These are phyloP conservation scores for Withania somnifera DNA, from an alignment of 305 asterid species.

Conservation along the genomic window DNA sequence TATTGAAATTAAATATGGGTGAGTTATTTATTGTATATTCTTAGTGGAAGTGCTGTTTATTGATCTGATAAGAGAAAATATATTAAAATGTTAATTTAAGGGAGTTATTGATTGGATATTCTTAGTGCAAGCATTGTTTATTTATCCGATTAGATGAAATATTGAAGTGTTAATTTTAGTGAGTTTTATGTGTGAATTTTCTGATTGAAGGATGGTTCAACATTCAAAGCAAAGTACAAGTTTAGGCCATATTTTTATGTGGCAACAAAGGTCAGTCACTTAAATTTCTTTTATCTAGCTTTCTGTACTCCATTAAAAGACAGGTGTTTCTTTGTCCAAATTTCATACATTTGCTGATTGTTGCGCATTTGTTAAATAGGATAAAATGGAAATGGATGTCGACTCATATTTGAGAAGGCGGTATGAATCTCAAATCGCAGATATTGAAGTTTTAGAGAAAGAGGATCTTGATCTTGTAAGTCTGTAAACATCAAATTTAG, in stretches of 20 bases:
- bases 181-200: conserved; percentile 1
- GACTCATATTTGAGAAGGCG: conserved; percentile 92
- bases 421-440: conserved; percentile 82
- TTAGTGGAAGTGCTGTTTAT: too few species aligned
- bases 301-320: neutral
- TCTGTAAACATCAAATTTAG: conserved; percentile 4
- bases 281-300: neutral
- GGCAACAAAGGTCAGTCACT: conserved; percentile 65
- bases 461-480: conserved; percentile 96
- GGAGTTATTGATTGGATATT: neutral
- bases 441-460: conserved; percentile 69
- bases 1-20: too few species aligned
- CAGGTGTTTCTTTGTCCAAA: neutral
- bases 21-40: too few species aligned
- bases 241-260: conserved; percentile 93
- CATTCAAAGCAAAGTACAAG: conserved; percentile 78
- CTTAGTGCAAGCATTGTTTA: neutral
- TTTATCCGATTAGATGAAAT: neutral
- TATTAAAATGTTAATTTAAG: neutral
- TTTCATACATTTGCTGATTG: neutral
- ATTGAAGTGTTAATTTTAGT: neutral
- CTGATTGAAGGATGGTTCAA: conserved; percentile 80
- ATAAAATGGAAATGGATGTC: conserved; percentile 89
- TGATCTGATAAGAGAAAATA: too few species aligned
- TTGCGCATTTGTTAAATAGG: conserved; percentile 26